Conservation (phyloP, 2,329 filamentous ascomycete genomes). For the Fusarium nematophilum region DNA sequence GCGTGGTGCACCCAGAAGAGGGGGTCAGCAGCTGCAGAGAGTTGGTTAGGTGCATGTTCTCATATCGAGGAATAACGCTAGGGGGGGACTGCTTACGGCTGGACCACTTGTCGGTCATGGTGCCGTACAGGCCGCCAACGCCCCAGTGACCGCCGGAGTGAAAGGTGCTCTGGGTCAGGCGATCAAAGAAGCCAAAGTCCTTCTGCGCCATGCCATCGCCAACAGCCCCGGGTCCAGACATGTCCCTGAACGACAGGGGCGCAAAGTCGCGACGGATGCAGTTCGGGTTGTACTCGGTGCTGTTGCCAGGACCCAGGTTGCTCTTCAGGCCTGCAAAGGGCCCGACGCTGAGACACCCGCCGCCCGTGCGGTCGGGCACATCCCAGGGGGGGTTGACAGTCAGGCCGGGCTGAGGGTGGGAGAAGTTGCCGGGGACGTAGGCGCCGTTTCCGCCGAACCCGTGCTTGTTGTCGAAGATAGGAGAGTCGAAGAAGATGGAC, state of each 20-base stretch:
- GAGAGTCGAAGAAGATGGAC: slow-evolving; percentile 35
- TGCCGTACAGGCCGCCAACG: slow-evolving; percentile 46
- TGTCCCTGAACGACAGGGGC: slow-evolving; percentile 22
- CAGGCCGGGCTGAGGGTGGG: slow-evolving; percentile 18
- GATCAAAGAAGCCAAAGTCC: slow-evolving; percentile 31
- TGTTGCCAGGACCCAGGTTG: slow-evolving; percentile 19
- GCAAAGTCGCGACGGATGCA: slow-evolving; percentile 28
- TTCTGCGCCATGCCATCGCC: slow-evolving; percentile 37
- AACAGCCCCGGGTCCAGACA: slow-evolving; percentile 23
- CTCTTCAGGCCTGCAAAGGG: slow-evolving; percentile 38
- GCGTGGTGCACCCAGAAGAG: slow-evolving; percentile 46
- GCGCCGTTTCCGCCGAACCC: slow-evolving; percentile 31
- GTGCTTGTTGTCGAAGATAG: slow-evolving; percentile 46
- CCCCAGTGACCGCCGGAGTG: slow-evolving; percentile 43
- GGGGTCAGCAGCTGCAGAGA: slow-evolving; percentile 30
- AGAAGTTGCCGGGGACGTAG: slow-evolving; percentile 30
- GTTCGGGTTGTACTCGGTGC: slow-evolving; percentile 12
- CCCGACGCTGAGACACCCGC: slow-evolving; percentile 40
- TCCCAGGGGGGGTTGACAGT: slow-evolving; percentile 29
- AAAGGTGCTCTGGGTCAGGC: slow-evolving; percentile 36
- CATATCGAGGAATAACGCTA: accelerated
- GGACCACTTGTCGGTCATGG: slow-evolving; percentile 30
- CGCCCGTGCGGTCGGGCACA: slow-evolving; percentile 31
- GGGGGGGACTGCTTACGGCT: slow-evolving; percentile 16
- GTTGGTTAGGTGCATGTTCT: slow-evolving; percentile 2